A percentile compares a stretch with the other conserved stretches of the same genome.
Conservation (phyloP, 1,139 yeast species). For the Casaregolazyma suthepensis region DNA sequence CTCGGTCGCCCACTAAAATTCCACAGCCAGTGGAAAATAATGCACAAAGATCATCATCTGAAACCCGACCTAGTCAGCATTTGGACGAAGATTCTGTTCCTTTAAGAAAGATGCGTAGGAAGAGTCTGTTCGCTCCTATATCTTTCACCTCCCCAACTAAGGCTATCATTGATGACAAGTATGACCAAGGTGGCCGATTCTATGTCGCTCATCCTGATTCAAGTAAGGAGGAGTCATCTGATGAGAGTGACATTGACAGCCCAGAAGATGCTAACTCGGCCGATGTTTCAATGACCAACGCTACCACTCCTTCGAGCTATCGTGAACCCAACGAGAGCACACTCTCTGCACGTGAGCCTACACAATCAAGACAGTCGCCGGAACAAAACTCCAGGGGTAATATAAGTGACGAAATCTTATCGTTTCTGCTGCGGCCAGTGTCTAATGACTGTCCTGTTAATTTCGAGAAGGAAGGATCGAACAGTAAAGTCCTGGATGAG, state of each 20-base stretch:
- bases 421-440: neutral
- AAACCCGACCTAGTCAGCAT: neutral
- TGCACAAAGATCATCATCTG: neutral
- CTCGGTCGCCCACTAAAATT: neutral
- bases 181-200: slow-evolving; percentile 80
- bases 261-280: neutral
- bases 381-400: neutral
- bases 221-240: slow-evolving; percentile 19
- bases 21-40: neutral
- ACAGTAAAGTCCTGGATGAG: neutral
- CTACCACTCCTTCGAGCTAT: neutral
- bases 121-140: slow-evolving; percentile 72
- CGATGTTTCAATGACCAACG: neutral
- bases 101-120: slow-evolving; percentile 25
- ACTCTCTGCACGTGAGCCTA: neutral
- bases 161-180: slow-evolving; percentile 71
- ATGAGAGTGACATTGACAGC: slow-evolving; percentile 10
- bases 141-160: slow-evolving; percentile 73
- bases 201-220: slow-evolving; percentile 42
- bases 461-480: neutral
- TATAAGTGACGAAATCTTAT: neutral
- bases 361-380: neutral
- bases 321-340: neutral
- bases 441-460: neutral
- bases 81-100: neutral